Percentiles rank a stretch among this genome's conserved stretches.
Evolutionary conservation across 805 yeast species (phyloP).

Genomic region (Kazachstania psychrophila): DNA sequence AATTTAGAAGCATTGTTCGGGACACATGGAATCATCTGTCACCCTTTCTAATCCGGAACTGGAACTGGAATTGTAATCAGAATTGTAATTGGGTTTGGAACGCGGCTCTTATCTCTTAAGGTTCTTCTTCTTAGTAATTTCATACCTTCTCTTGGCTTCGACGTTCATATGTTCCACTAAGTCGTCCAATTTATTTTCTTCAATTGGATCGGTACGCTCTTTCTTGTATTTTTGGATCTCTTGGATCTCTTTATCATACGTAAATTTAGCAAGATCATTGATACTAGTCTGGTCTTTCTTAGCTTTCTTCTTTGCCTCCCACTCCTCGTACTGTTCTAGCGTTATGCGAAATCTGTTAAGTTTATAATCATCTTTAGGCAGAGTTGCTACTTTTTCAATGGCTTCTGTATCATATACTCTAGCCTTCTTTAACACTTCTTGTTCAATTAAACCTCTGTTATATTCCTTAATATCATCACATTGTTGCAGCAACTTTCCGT

Average conservation of each 20-base stretch:
- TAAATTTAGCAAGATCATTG: constrained; percentile 20
- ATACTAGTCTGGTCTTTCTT: constrained; percentile 7
- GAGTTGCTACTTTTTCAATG: too few relatives aligned
- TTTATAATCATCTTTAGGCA: too few relatives aligned
- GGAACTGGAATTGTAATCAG: too few relatives aligned
- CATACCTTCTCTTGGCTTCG: constrained; percentile 15
- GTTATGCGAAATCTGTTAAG: too few relatives aligned
- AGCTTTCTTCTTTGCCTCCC: constrained; percentile 13
- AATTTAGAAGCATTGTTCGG: too few relatives aligned
- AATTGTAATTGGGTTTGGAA: too few relatives aligned
- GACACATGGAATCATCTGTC: too few relatives aligned
- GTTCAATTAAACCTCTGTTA: constrained; percentile 19
- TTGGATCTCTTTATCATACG: constrained; percentile 24
- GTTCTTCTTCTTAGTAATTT: constrained; percentile 12
- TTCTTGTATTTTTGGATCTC: constrained; percentile 6
- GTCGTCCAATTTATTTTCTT: constrained; percentile 12
- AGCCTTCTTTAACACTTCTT: too few relatives aligned
- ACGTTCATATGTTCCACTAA: constrained; percentile 17
- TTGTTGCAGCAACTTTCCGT: constrained; percentile 14
- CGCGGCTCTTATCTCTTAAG: background rate
- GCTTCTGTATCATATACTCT: constrained; percentile 19
- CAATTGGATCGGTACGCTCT: constrained; percentile 8
- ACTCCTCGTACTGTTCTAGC: too few relatives aligned
- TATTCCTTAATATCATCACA: constrained; percentile 13
- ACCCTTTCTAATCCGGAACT: constrained; percentile 14